phyloP scores from a whole-genome alignment of 2,329 filamentous ascomycete species.

The Septoria linicola region DNA sequence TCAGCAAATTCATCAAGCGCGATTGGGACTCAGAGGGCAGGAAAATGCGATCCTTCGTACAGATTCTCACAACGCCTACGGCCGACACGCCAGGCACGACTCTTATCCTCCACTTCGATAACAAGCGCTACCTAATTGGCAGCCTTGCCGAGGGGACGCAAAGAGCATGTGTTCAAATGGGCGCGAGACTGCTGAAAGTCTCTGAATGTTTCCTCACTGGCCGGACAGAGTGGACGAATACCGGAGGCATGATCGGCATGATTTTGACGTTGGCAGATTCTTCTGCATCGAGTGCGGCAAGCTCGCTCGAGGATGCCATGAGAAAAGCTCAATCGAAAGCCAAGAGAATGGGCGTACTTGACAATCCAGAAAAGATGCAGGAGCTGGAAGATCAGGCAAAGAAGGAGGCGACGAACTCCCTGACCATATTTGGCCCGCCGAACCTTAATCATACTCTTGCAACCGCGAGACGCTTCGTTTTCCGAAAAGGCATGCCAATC shows the following conservation, averaged over 20 bases:
- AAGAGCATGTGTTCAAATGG: conserved; percentile 69
- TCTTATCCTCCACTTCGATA: conserved; percentile 75
- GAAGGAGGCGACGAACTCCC: conserved; percentile 39
- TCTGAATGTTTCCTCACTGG: conserved; percentile 83
- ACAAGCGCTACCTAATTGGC: conserved; percentile 81
- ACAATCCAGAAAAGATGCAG: conserved; percentile 29
- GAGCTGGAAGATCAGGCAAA: conserved; percentile 34
- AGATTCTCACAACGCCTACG: conserved; percentile 78
- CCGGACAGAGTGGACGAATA: conserved; percentile 68
- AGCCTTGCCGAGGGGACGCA: conserved; percentile 82
- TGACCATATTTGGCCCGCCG: conserved; percentile 74
- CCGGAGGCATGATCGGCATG: conserved; percentile 80
- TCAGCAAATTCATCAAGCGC: neutral
- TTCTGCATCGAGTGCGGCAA: conserved; percentile 48
- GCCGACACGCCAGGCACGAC: conserved; percentile 82
- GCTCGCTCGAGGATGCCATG: conserved; percentile 45
- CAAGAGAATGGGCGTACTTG: conserved; percentile 34
- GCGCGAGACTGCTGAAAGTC: conserved; percentile 62
- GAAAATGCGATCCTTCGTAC: conserved; percentile 69
- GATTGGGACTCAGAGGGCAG: neutral
- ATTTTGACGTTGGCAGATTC: conserved; percentile 79
- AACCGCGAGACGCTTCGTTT: conserved; percentile 80
- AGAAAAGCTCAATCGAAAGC: conserved; percentile 34
- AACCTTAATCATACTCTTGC: conserved; percentile 80
- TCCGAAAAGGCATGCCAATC: conserved; percentile 78